A percentile compares a stretch with the other conserved stretches of the same genome.
Conservation (phyloP, 805 yeast genomes). For the Clavispora asparagi region DNA sequence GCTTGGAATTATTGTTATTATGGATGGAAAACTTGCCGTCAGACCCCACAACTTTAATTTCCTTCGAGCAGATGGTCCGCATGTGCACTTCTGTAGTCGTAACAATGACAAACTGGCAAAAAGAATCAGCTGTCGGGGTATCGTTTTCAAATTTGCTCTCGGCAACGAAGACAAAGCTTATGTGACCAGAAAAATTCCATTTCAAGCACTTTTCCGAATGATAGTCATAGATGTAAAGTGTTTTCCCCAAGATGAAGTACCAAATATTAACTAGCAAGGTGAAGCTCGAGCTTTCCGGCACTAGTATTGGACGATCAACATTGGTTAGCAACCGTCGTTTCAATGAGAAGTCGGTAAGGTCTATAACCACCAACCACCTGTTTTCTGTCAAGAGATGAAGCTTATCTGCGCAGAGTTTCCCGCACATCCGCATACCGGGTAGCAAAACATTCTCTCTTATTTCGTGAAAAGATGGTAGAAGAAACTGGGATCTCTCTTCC, state of each 20-base stretch:
- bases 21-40: slow-evolving; percentile 4
- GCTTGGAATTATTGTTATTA: slow-evolving; percentile 12
- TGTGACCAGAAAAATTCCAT: background rate
- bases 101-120: background rate
- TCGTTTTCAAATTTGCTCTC: background rate
- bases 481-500: background rate
- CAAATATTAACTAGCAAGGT: background rate
- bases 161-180: background rate
- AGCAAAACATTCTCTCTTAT: background rate
- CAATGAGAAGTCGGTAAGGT: background rate
- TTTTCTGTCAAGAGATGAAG: background rate
- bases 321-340: background rate
- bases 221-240: background rate
- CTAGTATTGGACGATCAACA: background rate
- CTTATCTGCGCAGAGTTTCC: background rate
- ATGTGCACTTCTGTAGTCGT: background rate
- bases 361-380: background rate
- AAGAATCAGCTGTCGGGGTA: background rate
- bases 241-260: background rate
- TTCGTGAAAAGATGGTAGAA: background rate
- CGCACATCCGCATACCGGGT: background rate
- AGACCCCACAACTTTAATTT: background rate
- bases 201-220: background rate
- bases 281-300: background rate
- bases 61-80: background rate